phyloP scores from a whole-genome alignment of 2,329 filamentous ascomycete genomes.

The Graphium sp. region DNA sequence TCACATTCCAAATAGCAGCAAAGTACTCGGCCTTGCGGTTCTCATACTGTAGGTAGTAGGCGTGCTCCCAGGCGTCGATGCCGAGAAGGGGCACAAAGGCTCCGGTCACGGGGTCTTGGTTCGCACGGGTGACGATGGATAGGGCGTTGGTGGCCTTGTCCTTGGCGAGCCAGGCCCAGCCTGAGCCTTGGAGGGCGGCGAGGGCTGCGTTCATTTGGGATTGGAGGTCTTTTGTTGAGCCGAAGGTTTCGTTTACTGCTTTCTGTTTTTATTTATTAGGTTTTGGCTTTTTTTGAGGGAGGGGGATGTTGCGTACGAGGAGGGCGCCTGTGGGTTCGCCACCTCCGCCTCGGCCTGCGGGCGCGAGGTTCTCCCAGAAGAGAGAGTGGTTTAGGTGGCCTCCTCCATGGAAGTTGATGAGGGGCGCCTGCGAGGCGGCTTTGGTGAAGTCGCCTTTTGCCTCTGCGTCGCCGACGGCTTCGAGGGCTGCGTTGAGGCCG shows the following conservation, averaged over 20 bases:
- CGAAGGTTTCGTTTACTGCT: slow-evolving; percentile 50
- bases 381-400: slow-evolving; percentile 78
- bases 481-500: slow-evolving; percentile 65
- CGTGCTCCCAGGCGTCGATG: slow-evolving; percentile 93
- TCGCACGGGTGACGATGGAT: slow-evolving; percentile 54
- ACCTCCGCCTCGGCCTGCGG: slow-evolving; percentile 42
- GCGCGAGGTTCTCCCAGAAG: slow-evolving; percentile 72
- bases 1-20: slow-evolving; percentile 78
- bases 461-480: slow-evolving; percentile 51
- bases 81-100: slow-evolving; percentile 70
- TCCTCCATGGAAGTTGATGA: slow-evolving; percentile 66
- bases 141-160: slow-evolving; percentile 45
- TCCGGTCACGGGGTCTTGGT: slow-evolving; percentile 80
- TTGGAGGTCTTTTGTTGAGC: slow-evolving; percentile 44
- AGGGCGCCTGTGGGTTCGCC: slow-evolving; percentile 47
- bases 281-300: slow-evolving; percentile 25
- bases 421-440: slow-evolving; percentile 29
- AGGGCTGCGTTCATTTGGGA: slow-evolving; percentile 53
- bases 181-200: slow-evolving; percentile 67
- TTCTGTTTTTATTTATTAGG: slow-evolving; percentile 13
- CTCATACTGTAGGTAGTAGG: slow-evolving; percentile 91
- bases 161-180: slow-evolving; percentile 82
- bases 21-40: slow-evolving; percentile 97
- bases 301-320: slow-evolving; percentile 23
- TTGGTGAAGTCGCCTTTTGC: slow-evolving; percentile 40